Evolutionary conservation across 441 rosid species (phyloP).

Genomic region (Capsella rubella): DNA sequence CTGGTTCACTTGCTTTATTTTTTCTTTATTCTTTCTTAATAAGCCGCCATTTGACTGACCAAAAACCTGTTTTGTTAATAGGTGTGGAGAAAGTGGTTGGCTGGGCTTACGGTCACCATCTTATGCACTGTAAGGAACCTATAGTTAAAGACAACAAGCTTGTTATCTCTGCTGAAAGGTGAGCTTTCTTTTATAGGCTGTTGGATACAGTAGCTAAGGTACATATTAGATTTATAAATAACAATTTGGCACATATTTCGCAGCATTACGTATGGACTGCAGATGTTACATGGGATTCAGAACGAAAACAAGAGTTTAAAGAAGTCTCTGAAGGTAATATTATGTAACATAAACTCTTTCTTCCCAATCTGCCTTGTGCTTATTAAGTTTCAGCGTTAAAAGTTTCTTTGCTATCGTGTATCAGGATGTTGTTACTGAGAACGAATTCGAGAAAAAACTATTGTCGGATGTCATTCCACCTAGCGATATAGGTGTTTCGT

Average conservation of each 20-base stretch:
- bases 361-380: constrained; percentile 7
- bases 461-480: constrained; percentile 97
- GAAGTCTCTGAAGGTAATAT: constrained; percentile 89
- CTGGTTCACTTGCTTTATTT: constrained; percentile 21
- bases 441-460: constrained; percentile 98
- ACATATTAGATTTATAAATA: constrained; percentile 17
- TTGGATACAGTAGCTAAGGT: constrained; percentile 14
- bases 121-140: constrained; percentile 74
- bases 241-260: constrained; percentile 34
- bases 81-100: constrained; percentile 97
- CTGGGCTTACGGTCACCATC: constrained; percentile 89
- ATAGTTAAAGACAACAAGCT: constrained; percentile 71
- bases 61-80: constrained; percentile 36
- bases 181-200: constrained; percentile 24
- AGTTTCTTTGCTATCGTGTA: constrained; percentile 27
- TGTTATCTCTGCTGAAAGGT: constrained; percentile 84
- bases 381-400: constrained; percentile 1
- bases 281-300: constrained; percentile 80
- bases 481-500: constrained; percentile 91
- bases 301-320: constrained; percentile 85
- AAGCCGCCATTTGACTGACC: constrained; percentile 24
- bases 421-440: constrained; percentile 98
- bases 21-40: neutral
- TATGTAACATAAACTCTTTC: constrained; percentile 21
- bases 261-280: constrained; percentile 83